Base-by-base conservation (phyloP, 371 early-diverging fungal genomes). In the Rhizopus arrhizus region DNA sequence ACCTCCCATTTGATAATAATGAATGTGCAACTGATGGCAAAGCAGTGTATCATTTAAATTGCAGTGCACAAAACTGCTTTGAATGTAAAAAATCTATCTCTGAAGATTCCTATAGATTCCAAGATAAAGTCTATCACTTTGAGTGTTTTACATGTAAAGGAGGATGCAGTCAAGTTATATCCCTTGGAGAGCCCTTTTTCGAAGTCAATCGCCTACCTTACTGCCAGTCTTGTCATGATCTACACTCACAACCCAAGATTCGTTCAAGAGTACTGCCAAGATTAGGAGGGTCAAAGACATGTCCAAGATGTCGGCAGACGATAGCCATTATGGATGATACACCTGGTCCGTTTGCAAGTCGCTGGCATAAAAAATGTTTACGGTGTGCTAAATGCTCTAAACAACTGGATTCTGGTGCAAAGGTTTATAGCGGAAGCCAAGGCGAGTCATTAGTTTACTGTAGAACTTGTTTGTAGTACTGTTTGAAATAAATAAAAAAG, bases 321-420 rank as follows among this genome's bases (percentile, higher is more conserved):
- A 78, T 84, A 31, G 77, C 81, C 2, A 71, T 86, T 50, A 78
- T 82, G 77, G 86, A 86, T 13, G 80, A 82, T 53, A 73, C 69
- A 0, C 81, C 81, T 1, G 86, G 86, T 16, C 86, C 86, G 3
- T 66, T 77, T 36, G 77, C 76, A 4, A 82, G 73, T 22, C 75
- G 81, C 42, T 86, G 86, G 86, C 86, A 86, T 57, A 84, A 81
- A 46, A 86, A 82, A 59, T 86, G 86, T 43, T 58, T 86, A 32
- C 69, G 70, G 3, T 86, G 86, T 56, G 65, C 57, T 3, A 72
- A 66, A 13, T 86, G 86, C 51, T 67, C 66, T 36, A 86, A 86
- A 59, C 78, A 76, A 42, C 59, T 86, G 63, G 86, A 86, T 49
- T 84, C 84, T 28, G 80, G 72, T 32, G 84, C 83, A 9, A 82